phyloP scores from a whole-genome alignment of 2,329 filamentous ascomycete genomes.

The Fusarium aywerte region DNA sequence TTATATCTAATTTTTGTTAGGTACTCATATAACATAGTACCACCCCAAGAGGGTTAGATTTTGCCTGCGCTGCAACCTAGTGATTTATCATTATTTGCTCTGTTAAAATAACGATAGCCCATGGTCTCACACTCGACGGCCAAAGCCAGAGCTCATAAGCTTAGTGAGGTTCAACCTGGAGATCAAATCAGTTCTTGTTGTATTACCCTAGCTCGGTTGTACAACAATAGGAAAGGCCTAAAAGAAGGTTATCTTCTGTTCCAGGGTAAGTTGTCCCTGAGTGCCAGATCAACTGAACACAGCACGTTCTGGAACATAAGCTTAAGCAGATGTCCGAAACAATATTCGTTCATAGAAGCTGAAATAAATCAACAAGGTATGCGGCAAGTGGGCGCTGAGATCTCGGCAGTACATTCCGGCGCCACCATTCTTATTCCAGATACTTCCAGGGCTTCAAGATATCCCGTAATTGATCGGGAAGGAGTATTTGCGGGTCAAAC shows the following conservation, averaged over 20 bases:
- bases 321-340: slow-evolving; percentile 20
- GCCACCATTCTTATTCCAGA: slow-evolving; percentile 35
- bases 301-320: slow-evolving; percentile 12
- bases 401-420: slow-evolving; percentile 20
- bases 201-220: background rate
- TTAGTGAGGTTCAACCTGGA: background rate
- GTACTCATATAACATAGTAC: too few species aligned
- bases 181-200: background rate
- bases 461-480: slow-evolving; percentile 1
- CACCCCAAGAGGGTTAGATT: too few species aligned
- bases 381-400: slow-evolving; percentile 25
- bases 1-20: background rate
- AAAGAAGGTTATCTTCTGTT: background rate
- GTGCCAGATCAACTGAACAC: background rate
- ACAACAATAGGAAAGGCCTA: background rate
- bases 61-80: too few species aligned
- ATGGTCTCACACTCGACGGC: accelerated
- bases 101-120: background rate
- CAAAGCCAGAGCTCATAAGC: too few species aligned
- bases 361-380: slow-evolving; percentile 23
- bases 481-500: slow-evolving; percentile 22
- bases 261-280: slow-evolving; percentile 18
- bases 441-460: slow-evolving; percentile 20
- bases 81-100: too few species aligned
- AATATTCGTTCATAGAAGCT: slow-evolving; percentile 23